Evolutionary conservation across 2,329 filamentous ascomycete genomes (phyloP), one percentile per base, ranked within the genome.

Genomic region (Corinectria fuckeliana): DNA sequence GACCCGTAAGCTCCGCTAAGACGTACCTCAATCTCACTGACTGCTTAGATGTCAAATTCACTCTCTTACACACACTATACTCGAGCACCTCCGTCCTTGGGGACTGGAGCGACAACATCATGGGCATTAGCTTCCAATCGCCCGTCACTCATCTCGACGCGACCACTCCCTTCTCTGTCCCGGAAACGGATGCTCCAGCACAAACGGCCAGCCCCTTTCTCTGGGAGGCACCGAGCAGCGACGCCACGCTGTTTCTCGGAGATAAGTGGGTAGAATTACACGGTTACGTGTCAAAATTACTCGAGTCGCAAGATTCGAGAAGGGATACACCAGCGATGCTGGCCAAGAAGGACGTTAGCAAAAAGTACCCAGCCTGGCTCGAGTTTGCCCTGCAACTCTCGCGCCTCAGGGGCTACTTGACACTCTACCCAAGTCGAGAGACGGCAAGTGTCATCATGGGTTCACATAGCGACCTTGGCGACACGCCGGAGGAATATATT

Each of bases 231-330:
- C 93, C 94, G 5, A 91, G 88, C 64, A 91, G 89, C 70, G 90
- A 95, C 63, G 93, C 94, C 1, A 86, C 88, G 10, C 81, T 99
- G 9, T 89, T 94, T 72, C 88, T 95, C 56, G 93, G 93, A 41
- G 86, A 92, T 47, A 93, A 90, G 71, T 99, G 95, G 95, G 79
- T 85, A 11, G 91, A 96, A 67, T 83, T 97, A 9, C 93, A 97
- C 72, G 85, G 87, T 10, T 95, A 96, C 67, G 83, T 96, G 2
- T 85, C 90, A 10, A 82, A 85, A 47, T 80, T 88, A 6, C 77
- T 93, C 14, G 77, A 81, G 28, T 72, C 72, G 16, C 77, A 80
- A 39, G 74, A 76, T 32, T 52, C 64, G 0, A 69, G 68, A n/a
- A 67, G 76, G 7, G 66, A 74, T 1, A 69, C 75, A 2, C 77